Percentiles rank a stretch among this genome's conserved stretches.
phyloP scores from a whole-genome alignment of 2,329 filamentous ascomycete species.

The Apiospora saccharicola region DNA sequence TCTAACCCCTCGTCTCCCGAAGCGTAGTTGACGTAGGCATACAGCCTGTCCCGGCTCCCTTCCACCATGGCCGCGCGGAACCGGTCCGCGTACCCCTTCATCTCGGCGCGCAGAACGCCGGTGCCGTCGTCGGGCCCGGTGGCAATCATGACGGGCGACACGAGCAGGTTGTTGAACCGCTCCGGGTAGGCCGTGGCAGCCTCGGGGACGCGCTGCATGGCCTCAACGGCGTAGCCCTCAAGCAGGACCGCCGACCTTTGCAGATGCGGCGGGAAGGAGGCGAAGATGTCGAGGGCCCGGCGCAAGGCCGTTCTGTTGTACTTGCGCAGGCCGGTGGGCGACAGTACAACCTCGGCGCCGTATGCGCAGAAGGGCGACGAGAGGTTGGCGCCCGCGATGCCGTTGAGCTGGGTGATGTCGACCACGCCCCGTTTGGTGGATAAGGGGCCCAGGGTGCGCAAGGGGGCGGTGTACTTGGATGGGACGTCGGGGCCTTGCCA shows the following conservation, averaged over 20 bases:
- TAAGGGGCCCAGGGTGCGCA: background rate
- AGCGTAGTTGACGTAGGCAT: constrained; percentile 40
- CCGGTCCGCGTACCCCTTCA: background rate
- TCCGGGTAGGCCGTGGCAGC: constrained; percentile 38
- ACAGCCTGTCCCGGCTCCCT: constrained; percentile 28
- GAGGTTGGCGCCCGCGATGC: background rate
- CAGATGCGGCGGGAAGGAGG: constrained; percentile 25
- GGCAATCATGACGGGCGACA: constrained; percentile 4
- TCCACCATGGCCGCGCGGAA: background rate
- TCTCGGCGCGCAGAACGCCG: background rate
- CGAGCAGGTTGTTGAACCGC: constrained; percentile 33
- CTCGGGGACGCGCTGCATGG: constrained; percentile 27
- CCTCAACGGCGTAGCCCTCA: constrained; percentile 32
- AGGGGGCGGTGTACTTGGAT: background rate
- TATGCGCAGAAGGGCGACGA: background rate
- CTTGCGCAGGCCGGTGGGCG: background rate
- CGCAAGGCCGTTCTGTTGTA: background rate
- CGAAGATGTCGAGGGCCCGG: background rate
- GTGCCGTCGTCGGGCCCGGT: background rate
- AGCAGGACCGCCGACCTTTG: constrained; percentile 23
- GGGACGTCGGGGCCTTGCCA: constrained; percentile 6
- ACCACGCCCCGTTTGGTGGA: background rate
- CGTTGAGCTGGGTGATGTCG: constrained; percentile 11
- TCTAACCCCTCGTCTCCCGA: constrained; percentile 39
- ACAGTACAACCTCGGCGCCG: background rate